Conservation (phyloP, 768 basidiomycete genomes). For the Leucocoprinus sp. region DNA sequence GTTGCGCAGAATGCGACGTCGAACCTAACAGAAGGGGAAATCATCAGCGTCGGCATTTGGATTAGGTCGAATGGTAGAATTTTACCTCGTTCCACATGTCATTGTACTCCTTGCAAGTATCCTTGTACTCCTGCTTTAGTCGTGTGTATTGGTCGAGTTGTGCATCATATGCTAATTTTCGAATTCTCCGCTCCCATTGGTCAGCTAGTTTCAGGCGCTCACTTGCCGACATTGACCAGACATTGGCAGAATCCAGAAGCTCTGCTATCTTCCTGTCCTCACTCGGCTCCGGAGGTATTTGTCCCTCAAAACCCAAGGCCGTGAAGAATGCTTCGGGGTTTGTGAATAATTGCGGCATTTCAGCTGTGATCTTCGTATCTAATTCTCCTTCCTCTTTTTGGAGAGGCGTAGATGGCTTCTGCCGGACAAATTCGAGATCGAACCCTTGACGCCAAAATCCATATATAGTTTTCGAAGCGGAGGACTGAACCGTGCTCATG, state of each 20-base stretch:
- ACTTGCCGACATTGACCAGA: constrained; percentile 46
- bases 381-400: neutral
- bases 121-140: constrained; percentile 22
- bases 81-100: constrained; percentile 51
- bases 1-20: constrained; percentile 42
- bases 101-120: constrained; percentile 30
- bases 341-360: neutral
- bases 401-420: neutral
- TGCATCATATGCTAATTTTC: constrained; percentile 18
- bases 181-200: constrained; percentile 40
- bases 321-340: neutral
- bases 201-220: constrained; percentile 40
- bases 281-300: constrained; percentile 30
- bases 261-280: constrained; percentile 27
- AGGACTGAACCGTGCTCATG: constrained; percentile 3
- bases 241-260: constrained; percentile 26
- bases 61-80: constrained; percentile 9
- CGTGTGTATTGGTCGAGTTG: constrained; percentile 33
- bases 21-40: constrained; percentile 29
- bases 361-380: neutral
- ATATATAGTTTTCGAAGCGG: constrained; percentile 22
- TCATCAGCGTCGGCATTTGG: neutral
- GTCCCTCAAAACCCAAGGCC: constrained; percentile 5
- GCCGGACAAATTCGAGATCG: constrained; percentile 41
- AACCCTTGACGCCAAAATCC: constrained; percentile 40